Base-by-base conservation (phyloP, 768 basidiomycete genomes). In the Artomyces pyxidatus region DNA sequence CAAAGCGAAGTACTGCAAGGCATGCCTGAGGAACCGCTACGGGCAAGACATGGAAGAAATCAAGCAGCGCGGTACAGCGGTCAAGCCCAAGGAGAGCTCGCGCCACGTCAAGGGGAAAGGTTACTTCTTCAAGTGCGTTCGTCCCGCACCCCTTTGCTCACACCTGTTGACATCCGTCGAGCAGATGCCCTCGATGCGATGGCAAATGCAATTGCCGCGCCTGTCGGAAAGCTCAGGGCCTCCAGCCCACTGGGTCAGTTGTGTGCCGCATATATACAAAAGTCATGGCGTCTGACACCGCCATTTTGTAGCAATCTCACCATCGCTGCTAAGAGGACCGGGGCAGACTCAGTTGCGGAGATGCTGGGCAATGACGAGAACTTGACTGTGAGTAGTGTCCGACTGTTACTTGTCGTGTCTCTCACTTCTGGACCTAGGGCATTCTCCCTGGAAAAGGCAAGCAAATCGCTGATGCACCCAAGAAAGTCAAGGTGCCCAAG, bases 11-110 rank as follows among this genome's bases (percentile, higher is more conserved):
- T 85, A 80, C 55, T 88, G 86, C 66, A 73, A 69, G 40, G 51
- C 68, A 2, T 88, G 87, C 55, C 71, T 89, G 55, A 78, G 74
- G 63, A 85, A 82, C 57, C 71, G 80, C 32, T 89, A 89, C 54
- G 75, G 73, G 55, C 68, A 76, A 61, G 70, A 78, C 58, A 50
- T 75, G 52, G 66, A 72, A 44, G 53, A 58, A 39, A 68, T 78
- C 30, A 72, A 65, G 53, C 57, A 52, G 35, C 54, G 47, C 7
- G 58, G 49, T 12, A 32, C 49, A 2, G 25, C 21, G 1, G 21
- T 37, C 25, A 39, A 53, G 23, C 49, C 51, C 9, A 50, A 57
- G 48, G 59, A 62, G n/a, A 56, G 47, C 10, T 53, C 54, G 12
- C 52, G 48, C 7, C 69, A 73, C 51, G 61, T 63, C 25, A 54